Evolutionary conservation across 805 yeast species (phyloP), one percentile per base, ranked within the genome.

Genomic region (Candida wancherniae): DNA sequence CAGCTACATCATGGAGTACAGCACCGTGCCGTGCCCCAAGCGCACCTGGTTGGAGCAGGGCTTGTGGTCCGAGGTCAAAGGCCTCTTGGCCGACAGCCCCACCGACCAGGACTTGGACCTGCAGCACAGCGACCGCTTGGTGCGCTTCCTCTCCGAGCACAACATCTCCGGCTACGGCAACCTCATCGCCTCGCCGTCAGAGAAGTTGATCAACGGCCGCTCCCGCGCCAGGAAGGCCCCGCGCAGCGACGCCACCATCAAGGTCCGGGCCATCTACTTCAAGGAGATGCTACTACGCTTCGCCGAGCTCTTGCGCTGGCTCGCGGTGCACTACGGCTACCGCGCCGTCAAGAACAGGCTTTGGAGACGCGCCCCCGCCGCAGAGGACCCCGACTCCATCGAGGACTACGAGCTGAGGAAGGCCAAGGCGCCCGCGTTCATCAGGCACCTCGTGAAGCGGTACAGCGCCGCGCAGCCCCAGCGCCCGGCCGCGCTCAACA

Each of bases 1-100:
- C 18, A 76, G 82, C 40, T 82, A 79, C 50, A 69, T 78, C 23
- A 69, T 74, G 28, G 86, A 81, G 45, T 60, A 72, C 18, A 60
- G 75, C 15, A 49, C 65, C 10, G 58, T 81, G 3, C 49, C 55
- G 0, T 49, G 70, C n/a, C 74, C 74, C n/a, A 49, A 52, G 8
- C 53, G 61, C 9, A 80, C 84, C 1, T 82, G 79, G 74, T 37
- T 80, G 24, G 48, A 44, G 24, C 27, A 26, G 5, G 18, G 32
- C 14, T 19, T 39, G 19, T 37, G 37, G 35, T 22, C 14, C 5
- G 22, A 29, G 9, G 12, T 37, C 13, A 9, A n/a, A n/a, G 29
- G 25, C 6, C 20, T 41, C 10, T 17, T 22, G 20, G 22, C 25
- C 1, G 7, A 28, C 8, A 14, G 7, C n/a, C 26, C 36, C 10